Evolutionary conservation across 2,329 filamentous ascomycete species (phyloP).

Genomic region (Curvularia lunata): DNA sequence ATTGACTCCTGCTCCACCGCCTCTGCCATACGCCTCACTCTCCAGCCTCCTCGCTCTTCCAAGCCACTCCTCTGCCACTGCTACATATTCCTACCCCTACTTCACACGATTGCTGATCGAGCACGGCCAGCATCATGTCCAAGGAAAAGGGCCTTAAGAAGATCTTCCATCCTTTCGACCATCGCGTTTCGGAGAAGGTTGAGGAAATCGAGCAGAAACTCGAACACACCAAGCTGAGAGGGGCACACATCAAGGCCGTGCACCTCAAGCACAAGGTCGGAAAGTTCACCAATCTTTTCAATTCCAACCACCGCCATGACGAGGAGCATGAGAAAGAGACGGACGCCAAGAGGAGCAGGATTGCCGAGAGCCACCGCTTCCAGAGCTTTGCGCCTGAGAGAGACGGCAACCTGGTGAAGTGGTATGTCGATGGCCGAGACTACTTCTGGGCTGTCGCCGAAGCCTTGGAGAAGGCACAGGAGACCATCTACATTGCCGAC

Average conservation of each 20-base stretch:
- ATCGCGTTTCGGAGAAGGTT: constrained; percentile 35
- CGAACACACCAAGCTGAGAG: constrained; percentile 55
- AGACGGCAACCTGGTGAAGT: constrained; percentile 87
- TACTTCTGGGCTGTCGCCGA: constrained; percentile 94
- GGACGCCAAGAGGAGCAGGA: constrained; percentile 77
- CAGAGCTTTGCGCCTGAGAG: constrained; percentile 89
- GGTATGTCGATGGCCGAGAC: constrained; percentile 95
- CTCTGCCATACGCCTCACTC: constrained; percentile 24
- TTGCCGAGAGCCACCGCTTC: constrained; percentile 79
- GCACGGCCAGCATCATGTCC: constrained; percentile 29
- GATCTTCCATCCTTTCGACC: constrained; percentile 49
- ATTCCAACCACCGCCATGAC: constrained; percentile 88
- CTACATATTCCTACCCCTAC: neutral
- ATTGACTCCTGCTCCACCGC: constrained; percentile 20
- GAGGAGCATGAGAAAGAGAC: constrained; percentile 87
- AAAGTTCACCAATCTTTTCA: constrained; percentile 73
- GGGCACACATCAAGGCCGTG: constrained; percentile 59
- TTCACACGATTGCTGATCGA: constrained; percentile 20
- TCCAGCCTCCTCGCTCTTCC: constrained; percentile 25
- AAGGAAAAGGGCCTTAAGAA: constrained; percentile 42
- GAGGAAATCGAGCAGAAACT: constrained; percentile 53
- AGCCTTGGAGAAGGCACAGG: constrained; percentile 86
- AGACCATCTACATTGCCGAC: constrained; percentile 93
- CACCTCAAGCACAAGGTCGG: constrained; percentile 68
- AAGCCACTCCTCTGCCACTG: constrained; percentile 17